phyloP scores from a whole-genome alignment of 2,329 filamentous ascomycete genomes.

The Stylonectria norvegica region DNA sequence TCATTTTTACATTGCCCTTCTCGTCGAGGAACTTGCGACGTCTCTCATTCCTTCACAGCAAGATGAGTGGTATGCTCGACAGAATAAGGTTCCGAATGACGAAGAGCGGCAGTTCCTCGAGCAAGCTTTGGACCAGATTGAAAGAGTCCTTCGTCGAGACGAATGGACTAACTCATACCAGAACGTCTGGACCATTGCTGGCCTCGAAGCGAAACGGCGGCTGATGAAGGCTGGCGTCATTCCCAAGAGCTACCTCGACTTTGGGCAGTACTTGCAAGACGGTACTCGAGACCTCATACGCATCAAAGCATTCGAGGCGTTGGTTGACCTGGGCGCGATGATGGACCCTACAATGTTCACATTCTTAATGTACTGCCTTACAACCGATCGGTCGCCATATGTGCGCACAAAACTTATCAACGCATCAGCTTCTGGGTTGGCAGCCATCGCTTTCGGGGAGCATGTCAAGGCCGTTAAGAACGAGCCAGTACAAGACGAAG shows the following conservation, averaged over 20 bases:
- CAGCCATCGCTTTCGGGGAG: constrained; percentile 62
- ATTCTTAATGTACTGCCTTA: constrained; percentile 56
- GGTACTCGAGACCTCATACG: constrained; percentile 60
- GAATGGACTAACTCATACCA: constrained; percentile 67
- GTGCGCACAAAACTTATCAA: constrained; percentile 59
- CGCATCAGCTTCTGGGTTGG: constrained; percentile 56
- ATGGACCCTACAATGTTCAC: constrained; percentile 52
- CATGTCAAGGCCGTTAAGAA: constrained; percentile 44
- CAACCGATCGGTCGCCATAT: constrained; percentile 61
- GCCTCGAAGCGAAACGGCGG: constrained; percentile 57
- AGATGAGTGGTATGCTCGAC: constrained; percentile 43
- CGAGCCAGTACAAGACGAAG: constrained; percentile 36
- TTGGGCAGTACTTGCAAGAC: constrained; percentile 63
- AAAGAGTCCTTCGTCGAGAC: constrained; percentile 64
- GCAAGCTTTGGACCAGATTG: constrained; percentile 59
- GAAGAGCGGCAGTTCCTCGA: constrained; percentile 49
- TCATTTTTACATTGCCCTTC: constrained; percentile 77
- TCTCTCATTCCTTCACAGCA: constrained; percentile 52
- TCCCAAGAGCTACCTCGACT: constrained; percentile 50
- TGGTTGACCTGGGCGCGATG: constrained; percentile 62
- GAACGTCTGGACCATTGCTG: constrained; percentile 63
- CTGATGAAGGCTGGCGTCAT: constrained; percentile 65
- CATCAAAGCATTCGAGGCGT: constrained; percentile 62
- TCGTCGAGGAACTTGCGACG: constrained; percentile 63
- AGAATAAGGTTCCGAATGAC: constrained; percentile 44